Percentiles rank a stretch among this genome's conserved stretches.
These are phyloP conservation scores for Flaveria ramosissima DNA, from an alignment of 129 eudicot genomes.

Conservation along the genomic window DNA sequence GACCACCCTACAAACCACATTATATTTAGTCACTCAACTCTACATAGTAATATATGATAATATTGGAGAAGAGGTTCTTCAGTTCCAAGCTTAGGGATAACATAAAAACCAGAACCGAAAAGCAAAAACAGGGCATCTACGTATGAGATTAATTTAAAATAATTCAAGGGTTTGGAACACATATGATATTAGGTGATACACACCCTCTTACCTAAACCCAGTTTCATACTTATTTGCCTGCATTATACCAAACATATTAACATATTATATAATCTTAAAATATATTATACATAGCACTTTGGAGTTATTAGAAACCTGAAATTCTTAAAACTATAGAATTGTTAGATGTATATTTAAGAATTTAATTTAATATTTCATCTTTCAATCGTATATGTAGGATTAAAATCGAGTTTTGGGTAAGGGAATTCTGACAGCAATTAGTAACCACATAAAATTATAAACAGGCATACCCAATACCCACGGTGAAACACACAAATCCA, in stretches of 20 bases:
- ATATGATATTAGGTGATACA: not conserved
- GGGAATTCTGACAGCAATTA: not conserved
- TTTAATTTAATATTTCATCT: not conserved
- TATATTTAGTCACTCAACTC: not conserved
- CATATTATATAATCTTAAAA: not conserved
- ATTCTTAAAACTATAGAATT: not conserved
- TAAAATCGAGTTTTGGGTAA: not conserved
- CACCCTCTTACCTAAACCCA: not conserved
- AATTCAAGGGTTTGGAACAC: not conserved
- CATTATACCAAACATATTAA: not conserved
- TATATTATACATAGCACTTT: not conserved
- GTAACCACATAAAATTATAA: not conserved
- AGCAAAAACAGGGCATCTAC: too few relatives aligned
- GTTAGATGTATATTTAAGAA: not conserved
- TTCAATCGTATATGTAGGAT: not conserved
- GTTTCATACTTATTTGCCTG: not conserved
- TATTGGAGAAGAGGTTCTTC: not conserved
- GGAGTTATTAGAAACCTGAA: not conserved
- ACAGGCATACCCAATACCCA: not conserved
- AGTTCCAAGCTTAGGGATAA: not conserved
- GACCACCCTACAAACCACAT: constrained; percentile 72
- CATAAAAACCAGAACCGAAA: not conserved
- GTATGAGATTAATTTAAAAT: too few relatives aligned
- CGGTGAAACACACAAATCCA: not conserved
- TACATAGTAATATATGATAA: not conserved